Evolutionary conservation across 106 monocot species (phyloP).

Genomic region (Phalaenopsis equestris): DNA sequence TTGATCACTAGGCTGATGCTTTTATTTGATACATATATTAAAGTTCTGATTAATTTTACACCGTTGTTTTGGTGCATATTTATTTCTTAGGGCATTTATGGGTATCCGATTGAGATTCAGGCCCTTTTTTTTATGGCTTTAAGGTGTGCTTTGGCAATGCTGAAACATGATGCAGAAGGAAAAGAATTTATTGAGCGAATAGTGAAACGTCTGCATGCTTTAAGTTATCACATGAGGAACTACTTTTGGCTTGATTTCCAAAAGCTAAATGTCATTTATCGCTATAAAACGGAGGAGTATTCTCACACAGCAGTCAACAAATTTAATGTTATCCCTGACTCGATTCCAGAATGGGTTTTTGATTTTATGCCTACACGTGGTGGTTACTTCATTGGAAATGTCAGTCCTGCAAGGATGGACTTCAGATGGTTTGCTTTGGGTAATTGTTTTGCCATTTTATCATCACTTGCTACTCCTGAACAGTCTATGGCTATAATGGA

Average conservation of each 20-base stretch:
- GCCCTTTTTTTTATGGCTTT: conserved; percentile 36
- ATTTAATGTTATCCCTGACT: conserved; percentile 17
- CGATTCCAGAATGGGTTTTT: conserved; percentile 14
- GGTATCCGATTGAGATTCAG: conserved; percentile 60
- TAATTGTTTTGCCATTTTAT: conserved; percentile 49
- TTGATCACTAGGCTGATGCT: background rate
- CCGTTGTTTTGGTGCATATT: background rate
- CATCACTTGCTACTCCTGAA: conserved; percentile 48
- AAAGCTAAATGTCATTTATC: conserved; percentile 11
- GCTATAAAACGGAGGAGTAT: conserved; percentile 20
- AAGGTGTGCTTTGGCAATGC: conserved; percentile 15
- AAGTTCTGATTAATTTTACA: background rate
- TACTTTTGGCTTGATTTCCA: conserved; percentile 16
- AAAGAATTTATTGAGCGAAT: conserved; percentile 5
- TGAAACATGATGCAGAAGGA: conserved; percentile 14
- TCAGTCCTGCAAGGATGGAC: conserved; percentile 17
- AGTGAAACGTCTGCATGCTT: conserved; percentile 6
- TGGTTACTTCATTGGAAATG: conserved; percentile 19
- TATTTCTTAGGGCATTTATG: conserved; percentile 38
- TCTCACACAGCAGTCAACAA: conserved; percentile 20
- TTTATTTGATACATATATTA: background rate
- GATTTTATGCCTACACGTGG: conserved; percentile 18
- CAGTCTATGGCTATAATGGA: conserved; percentile 59
- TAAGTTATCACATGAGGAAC: conserved; percentile 16
- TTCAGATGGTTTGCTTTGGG: conserved; percentile 22